Evolutionary conservation across 768 basidiomycete species (phyloP), one percentile per base, ranked within the genome.

Genomic region (Cantharellus anzutake): DNA sequence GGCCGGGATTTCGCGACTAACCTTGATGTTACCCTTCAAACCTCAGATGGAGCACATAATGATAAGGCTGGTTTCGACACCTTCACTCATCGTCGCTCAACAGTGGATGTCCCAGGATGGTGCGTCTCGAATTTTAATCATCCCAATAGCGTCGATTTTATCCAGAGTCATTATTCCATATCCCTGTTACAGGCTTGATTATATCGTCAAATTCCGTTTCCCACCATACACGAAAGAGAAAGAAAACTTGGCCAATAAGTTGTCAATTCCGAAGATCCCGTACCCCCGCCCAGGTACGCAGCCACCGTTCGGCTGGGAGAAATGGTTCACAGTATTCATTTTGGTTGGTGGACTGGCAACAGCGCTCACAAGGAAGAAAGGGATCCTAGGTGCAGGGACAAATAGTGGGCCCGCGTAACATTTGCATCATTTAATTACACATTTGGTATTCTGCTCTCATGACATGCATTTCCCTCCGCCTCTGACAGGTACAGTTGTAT

Each of bases 31-130:
- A 55, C 7, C 38, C 52, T 55, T 55, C 34, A 42, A 39, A 58
- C n/a, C 41, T 14, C 48, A 71, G 82, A 81, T 59, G 83, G 83
- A 5, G 68, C 71, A 34, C 78, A 82, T 63, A 51, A 70, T 11
- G 67, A 80, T 60, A 76, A n/a, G 63, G 73, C 76, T 64, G 78
- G 75, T 57, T 83, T 75, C 61, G 77, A 82, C 34, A 66, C 71
- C 1, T 84, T 82, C 66, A 73, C 74, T 2, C 78, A 81, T 53
- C 70, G 80, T 35, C 77, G 89, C 57, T 67, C 81, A 3, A 78
- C 82, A 0, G 50, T 77, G 5, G 72, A 75, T 63, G 71, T 69
- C 2, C 77, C 74, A 41, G 60, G 66, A 59, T 76, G 38, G 66
- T 71, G 7, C 71, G 29, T 82, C 84, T 3, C 71, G 69, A 67